Evolutionary conservation across 2,329 filamentous ascomycete genomes (phyloP).

Genomic region (Colletotrichum echinochloae): DNA sequence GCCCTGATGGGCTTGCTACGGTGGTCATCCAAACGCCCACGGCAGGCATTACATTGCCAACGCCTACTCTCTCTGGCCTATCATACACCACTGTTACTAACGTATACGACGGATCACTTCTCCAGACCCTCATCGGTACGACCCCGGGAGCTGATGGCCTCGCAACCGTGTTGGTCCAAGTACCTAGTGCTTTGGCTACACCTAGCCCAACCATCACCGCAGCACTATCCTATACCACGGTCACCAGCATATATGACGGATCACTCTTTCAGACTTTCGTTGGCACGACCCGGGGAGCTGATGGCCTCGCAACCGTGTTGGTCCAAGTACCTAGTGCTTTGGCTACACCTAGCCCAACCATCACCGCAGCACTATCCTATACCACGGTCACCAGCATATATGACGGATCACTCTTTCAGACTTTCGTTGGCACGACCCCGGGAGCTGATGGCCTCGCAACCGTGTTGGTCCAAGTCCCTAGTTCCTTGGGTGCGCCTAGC

Average conservation of each 20-base stretch:
- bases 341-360: too few relatives aligned
- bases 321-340: background rate
- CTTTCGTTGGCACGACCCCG: background rate
- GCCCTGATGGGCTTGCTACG: background rate
- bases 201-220: background rate
- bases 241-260: background rate
- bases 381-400: background rate
- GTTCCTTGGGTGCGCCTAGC: too few relatives aligned
- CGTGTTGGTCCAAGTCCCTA: too few relatives aligned
- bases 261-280: background rate
- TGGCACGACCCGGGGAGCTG: background rate
- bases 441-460: background rate
- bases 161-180: background rate
- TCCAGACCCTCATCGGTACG: background rate
- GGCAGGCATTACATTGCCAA: background rate
- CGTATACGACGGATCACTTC: background rate
- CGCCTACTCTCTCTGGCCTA: background rate
- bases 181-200: background rate
- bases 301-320: background rate
- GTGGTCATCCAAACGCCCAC: background rate
- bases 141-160: background rate
- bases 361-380: too few relatives aligned
- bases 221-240: background rate
- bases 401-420: background rate
- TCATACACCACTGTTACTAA: slow-evolving; percentile 10